Evolutionary conservation across 192 early-diverging fungal species (phyloP), one percentile per base, ranked within the genome.

Genomic region (Cetraspora pellucida): DNA sequence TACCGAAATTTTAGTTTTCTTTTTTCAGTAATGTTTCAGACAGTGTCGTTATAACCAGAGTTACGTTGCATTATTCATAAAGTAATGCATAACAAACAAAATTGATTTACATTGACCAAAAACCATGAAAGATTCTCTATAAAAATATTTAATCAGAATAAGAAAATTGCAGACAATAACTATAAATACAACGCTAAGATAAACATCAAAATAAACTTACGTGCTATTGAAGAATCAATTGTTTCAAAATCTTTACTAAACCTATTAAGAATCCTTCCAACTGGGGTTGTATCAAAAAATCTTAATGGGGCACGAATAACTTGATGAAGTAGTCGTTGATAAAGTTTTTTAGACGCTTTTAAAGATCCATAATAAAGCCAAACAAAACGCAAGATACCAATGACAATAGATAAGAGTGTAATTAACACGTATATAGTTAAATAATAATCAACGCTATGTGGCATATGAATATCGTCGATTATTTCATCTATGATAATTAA

Each of bases 281-380:
- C 83, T 13, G 96, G 96, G 23, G 93, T 95, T 21, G 89, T 90
- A 77, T 96, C 95, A 81, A 94, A 98, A 89, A 96, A 97, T 21
- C 91, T 88, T 28, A 96, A 86, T 74, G 90, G 90, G 2, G 94
- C 91, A 30, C 85, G 87, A 23, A 90, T 77, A 52, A 94, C 83
- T 58, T 84, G 72, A 21, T 78, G 80, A 31, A 94, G 75, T 37
- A 93, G 78, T n/a, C 78, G 80, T 31, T 77, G 52, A 70, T 94
- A 91, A 52, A 94, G 52, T 1, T 65, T 76, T 10, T 82, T 82
- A 0, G 89, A 91, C 19, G 91, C 93, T 9, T 64, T 61, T 4
- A 94, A 66, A 17, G 86, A 86, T 61, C 85, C 84, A 76, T 68
- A 71, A 66, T 80, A 86, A 9, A 85, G 77, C 65, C 81, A 80